Evolutionary conservation across 169 alveolate genomes (phyloP).

Genomic region (Pseudocohnilembus persalinus): DNA sequence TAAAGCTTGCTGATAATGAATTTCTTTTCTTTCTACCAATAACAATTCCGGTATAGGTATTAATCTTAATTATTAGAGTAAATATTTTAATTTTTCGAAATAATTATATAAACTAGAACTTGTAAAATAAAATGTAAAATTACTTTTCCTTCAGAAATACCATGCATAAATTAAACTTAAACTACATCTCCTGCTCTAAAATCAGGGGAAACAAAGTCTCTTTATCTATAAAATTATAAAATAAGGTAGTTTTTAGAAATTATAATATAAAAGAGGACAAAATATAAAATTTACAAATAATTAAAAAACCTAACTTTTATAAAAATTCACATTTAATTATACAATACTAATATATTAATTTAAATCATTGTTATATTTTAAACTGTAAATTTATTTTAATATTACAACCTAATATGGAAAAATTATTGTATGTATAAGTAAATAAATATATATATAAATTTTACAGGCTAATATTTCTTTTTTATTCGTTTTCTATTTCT

Average conservation of each 20-base stretch:
- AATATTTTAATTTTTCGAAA: not conserved
- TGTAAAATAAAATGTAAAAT: not conserved
- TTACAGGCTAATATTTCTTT: constrained; percentile 16
- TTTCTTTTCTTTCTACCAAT: constrained; percentile 38
- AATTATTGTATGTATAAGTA: no score
- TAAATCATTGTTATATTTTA: not conserved
- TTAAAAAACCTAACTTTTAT: no score
- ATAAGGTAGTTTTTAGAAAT: no score
- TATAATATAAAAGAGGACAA: no score
- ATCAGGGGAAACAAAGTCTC: constrained; percentile 31
- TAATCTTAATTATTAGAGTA: no score
- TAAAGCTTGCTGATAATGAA: constrained; percentile 41
- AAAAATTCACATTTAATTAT: no score
- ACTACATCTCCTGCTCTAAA: constrained; percentile 56
- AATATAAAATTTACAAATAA: no score
- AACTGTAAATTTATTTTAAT: not conserved
- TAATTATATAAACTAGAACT: no score
- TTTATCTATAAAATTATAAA: no score
- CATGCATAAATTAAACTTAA: constrained; percentile 35
- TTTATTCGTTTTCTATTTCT: constrained; percentile 48
- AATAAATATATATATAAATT: no score
- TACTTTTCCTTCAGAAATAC: constrained; percentile 32
- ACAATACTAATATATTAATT: no score
- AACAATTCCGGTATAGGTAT: constrained; percentile 44
- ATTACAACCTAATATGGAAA: no score